phyloP scores from a whole-genome alignment of 2,329 filamentous ascomycete species.

The Neofusicoccum sp. region DNA sequence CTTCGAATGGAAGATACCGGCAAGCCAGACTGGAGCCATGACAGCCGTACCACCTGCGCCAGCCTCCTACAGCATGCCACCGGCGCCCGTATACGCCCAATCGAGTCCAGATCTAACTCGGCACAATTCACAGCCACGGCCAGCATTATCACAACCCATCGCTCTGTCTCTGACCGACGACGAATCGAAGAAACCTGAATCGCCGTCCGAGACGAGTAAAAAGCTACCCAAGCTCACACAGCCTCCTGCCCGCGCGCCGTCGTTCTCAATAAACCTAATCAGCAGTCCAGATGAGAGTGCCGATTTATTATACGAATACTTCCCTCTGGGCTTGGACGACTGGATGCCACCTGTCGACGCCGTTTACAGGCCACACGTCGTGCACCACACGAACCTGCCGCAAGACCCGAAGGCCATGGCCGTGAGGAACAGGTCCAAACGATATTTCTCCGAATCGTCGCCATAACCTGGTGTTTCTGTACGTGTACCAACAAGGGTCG shows the following conservation, averaged over 20 bases:
- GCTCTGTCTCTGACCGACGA: conserved; percentile 58
- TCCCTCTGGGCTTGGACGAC: conserved; percentile 85
- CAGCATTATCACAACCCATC: conserved; percentile 43
- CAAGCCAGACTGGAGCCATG: conserved; percentile 37
- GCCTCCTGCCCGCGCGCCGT: conserved; percentile 41
- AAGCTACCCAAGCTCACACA: conserved; percentile 31
- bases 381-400: conserved; percentile 66
- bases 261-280: conserved; percentile 48
- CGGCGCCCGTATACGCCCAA: conserved; percentile 45
- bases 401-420: conserved; percentile 47
- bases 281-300: conserved; percentile 71
- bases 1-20: conserved; percentile 45
- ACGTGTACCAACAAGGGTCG: not conserved
- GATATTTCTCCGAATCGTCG: conserved; percentile 49
- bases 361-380: conserved; percentile 86
- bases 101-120: conserved; percentile 51
- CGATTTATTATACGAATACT: conserved; percentile 91
- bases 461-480: conserved; percentile 3
- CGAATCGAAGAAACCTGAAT: conserved; percentile 45
- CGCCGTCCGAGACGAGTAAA: conserved; percentile 31
- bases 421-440: conserved; percentile 45
- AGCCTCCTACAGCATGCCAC: conserved; percentile 33
- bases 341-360: conserved; percentile 91
- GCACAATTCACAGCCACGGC: conserved; percentile 12
- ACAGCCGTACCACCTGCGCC: conserved; percentile 43